Base-by-base conservation (phyloP, 768 basidiomycete species). In the Xerocomellus intermedius region DNA sequence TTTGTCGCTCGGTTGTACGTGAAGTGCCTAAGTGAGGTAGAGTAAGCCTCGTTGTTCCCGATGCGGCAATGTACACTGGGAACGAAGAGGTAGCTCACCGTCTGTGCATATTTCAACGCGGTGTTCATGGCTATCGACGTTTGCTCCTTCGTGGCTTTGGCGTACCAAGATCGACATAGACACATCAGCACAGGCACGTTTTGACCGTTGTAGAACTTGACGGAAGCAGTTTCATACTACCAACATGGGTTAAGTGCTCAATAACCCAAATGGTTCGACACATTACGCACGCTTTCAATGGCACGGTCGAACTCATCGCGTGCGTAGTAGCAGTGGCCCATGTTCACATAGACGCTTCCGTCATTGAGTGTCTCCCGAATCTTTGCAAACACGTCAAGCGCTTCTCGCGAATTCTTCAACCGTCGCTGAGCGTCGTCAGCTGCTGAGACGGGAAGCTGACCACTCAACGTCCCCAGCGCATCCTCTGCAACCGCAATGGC, bases 401-500 rank as follows among this genome's bases (percentile, higher is more conserved):
- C 96, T 48, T 97, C 93, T 8, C 92, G 80, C 3, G 92, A 83
- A 61, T 91, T 89, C 72, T 82, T 82, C 57, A 84, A 63, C 42
- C 90, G 78, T 57, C 81, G 81, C 61, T 82, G 80, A 0, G 76
- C 72, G 55, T 95, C 93, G 26, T 91, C 91, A 1, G 74, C 74
- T 4, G 78, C 74, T 7, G 76, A 73, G 5, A 76, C 70, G 5
- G 78, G 73, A 4, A 80, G 62, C 5, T 76, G 76, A 32, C 85
- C 85, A 13, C 81, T 81, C 50, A 86, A 66, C 13, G 80, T 78
- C 2, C 91, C 90, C 10, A 98, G 73, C 0, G 88, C 87, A 69
- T 96, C 94, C 68, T 99, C 97, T 0, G 94, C 96, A 2, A 92
- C 85, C 5, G 91, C 85, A 59, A 98, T 98, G 1, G 95, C 97